Percentiles rank a stretch among this genome's conserved stretches.
phyloP scores from a whole-genome alignment of 2,329 filamentous ascomycete genomes.

The Cercospora sojina region DNA sequence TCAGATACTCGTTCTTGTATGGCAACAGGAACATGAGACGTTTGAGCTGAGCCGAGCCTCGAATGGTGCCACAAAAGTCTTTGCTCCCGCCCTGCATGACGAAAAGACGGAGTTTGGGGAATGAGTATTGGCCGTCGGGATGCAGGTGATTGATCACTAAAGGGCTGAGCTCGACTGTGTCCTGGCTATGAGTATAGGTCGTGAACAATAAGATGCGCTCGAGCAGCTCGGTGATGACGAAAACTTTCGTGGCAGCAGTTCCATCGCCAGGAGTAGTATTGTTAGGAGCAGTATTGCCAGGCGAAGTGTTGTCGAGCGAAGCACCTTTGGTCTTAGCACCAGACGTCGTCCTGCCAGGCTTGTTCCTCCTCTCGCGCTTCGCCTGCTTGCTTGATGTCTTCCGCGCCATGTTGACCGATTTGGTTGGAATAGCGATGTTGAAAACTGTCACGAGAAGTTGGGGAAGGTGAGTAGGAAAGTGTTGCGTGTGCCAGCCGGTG shows the following conservation, averaged over 20 bases:
- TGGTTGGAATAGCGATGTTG: not conserved
- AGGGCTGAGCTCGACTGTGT: not conserved
- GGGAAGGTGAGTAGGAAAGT: too few species aligned
- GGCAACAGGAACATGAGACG: not conserved
- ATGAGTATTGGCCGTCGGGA: not conserved
- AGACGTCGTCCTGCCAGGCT: not conserved
- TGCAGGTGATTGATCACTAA: not conserved
- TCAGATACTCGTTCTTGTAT: not conserved
- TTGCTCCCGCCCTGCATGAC: not conserved
- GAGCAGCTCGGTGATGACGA: not conserved
- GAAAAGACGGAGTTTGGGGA: not conserved
- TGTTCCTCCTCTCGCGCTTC: not conserved
- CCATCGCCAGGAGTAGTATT: not conserved
- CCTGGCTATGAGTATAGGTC: too few species aligned
- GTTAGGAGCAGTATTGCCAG: not conserved
- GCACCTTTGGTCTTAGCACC: not conserved
- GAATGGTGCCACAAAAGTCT: not conserved
- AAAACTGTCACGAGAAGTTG: too few species aligned
- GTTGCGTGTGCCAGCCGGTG: not conserved
- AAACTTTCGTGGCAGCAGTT: not conserved
- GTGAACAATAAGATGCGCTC: slow-evolving; percentile 2
- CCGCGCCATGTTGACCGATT: not conserved
- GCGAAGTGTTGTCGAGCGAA: not conserved
- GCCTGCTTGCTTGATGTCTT: not conserved
- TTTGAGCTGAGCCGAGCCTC: not conserved